phyloP scores from a whole-genome alignment of 306 rosid genomes.

The Rosa lucieae region DNA sequence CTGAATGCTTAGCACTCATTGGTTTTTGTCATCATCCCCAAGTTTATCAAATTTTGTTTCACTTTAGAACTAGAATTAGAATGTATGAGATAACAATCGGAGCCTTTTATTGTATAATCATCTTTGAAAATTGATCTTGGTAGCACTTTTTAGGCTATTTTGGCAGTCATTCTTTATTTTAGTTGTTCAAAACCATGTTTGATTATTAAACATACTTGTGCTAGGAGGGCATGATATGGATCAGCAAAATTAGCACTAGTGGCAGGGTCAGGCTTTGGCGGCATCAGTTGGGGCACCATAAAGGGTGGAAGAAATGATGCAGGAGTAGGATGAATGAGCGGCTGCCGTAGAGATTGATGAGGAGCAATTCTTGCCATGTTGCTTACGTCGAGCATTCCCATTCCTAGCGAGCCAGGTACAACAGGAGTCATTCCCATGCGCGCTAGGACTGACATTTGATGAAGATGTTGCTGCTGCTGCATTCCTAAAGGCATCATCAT shows the following conservation, averaged over 20 bases:
- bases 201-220: slow-evolving; percentile 42
- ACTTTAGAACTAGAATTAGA: not conserved
- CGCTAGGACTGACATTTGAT: slow-evolving; percentile 57
- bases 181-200: not conserved
- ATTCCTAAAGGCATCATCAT: slow-evolving; percentile 49
- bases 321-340: slow-evolving; percentile 20
- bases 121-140: too few relatives aligned
- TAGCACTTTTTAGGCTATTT: too few relatives aligned
- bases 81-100: too few relatives aligned
- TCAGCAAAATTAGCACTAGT: slow-evolving; percentile 22
- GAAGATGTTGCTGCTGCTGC: slow-evolving; percentile 39
- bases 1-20: not conserved
- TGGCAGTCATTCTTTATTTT: not conserved
- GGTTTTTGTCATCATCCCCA: too few relatives aligned
- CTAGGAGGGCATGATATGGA: slow-evolving; percentile 34
- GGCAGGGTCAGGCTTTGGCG: slow-evolving; percentile 29
- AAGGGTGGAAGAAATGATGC: slow-evolving; percentile 24
- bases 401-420: slow-evolving; percentile 20
- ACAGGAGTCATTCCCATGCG: slow-evolving; percentile 29
- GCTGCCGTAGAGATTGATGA: slow-evolving; percentile 26
- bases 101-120: too few relatives aligned
- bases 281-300: slow-evolving; percentile 36
- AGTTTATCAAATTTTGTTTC: not conserved
- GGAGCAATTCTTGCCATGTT: slow-evolving; percentile 20
- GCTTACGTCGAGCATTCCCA: slow-evolving; percentile 41